Percentiles rank a stretch among this genome's conserved stretches.
Evolutionary conservation across 2,329 filamentous ascomycete species (phyloP).

Genomic region (Monosporascus ibericus): DNA sequence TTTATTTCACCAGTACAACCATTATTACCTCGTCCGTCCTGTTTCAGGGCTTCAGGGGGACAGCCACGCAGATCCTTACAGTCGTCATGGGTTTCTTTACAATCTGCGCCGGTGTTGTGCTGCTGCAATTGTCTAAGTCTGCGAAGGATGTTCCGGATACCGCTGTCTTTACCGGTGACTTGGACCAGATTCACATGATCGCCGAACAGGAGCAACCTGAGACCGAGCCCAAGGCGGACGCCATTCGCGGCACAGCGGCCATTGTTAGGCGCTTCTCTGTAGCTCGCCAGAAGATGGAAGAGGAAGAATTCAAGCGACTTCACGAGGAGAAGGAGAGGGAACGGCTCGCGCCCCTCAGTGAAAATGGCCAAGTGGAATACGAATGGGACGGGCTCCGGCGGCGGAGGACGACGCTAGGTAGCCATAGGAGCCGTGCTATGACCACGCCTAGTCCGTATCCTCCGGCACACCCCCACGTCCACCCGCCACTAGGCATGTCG

Average conservation of each 20-base stretch:
- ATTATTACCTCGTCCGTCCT: conserved; percentile 90
- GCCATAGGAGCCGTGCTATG: conserved; percentile 30
- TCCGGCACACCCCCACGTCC: conserved; percentile 64
- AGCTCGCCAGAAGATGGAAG: conserved; percentile 70
- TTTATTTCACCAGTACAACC: conserved; percentile 93
- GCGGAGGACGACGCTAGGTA: conserved; percentile 51
- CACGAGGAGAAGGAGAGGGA: conserved; percentile 71
- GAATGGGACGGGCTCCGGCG: conserved; percentile 91
- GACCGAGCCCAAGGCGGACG: conserved; percentile 90
- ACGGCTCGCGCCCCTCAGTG: conserved; percentile 65
- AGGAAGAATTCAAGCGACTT: conserved; percentile 70
- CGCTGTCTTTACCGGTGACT: conserved; percentile 84
- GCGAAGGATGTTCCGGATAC: conserved; percentile 95
- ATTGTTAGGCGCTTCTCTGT: conserved; percentile 79
- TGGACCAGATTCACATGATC: conserved; percentile 92
- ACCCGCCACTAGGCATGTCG: conserved; percentile 84
- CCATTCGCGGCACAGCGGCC: conserved; percentile 83
- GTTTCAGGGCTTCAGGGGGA: conserved; percentile 91
- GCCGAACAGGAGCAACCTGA: conserved; percentile 95
- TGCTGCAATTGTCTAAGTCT: conserved; percentile 95
- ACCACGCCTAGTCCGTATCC: conserved; percentile 28
- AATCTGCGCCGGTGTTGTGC: conserved; percentile 87
- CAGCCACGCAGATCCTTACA: conserved; percentile 71
- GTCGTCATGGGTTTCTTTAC: conserved; percentile 90
- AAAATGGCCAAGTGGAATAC: conserved; percentile 62